Evolutionary conservation across 805 yeast genomes (phyloP).

Genomic region (Metschnikowia peoriensis): DNA sequence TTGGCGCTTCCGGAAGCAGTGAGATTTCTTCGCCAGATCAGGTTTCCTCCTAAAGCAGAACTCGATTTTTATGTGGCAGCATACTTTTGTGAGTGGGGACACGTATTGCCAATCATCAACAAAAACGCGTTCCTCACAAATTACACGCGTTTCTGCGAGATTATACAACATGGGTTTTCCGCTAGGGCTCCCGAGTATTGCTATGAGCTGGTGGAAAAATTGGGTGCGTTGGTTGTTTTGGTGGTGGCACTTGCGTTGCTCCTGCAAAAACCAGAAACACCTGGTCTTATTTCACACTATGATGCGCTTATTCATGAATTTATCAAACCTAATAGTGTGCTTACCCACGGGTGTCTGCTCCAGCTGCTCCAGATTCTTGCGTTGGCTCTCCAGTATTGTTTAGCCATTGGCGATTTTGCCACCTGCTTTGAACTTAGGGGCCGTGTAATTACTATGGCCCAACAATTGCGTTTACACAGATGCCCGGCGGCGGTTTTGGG

Average conservation of each 20-base stretch:
- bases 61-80: slow-evolving; percentile 66
- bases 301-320: slow-evolving; percentile 63
- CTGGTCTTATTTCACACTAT: slow-evolving; percentile 41
- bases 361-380: slow-evolving; percentile 69
- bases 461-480: slow-evolving; percentile 78
- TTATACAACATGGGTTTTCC: slow-evolving; percentile 41
- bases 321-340: slow-evolving; percentile 55
- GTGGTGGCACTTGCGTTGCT: slow-evolving; percentile 49
- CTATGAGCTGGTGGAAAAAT: slow-evolving; percentile 46
- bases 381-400: slow-evolving; percentile 66
- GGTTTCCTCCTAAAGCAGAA: slow-evolving; percentile 49
- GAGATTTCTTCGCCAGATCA: slow-evolving; percentile 38
- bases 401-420: slow-evolving; percentile 69
- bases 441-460: slow-evolving; percentile 75
- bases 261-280: slow-evolving; percentile 30
- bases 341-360: slow-evolving; percentile 57
- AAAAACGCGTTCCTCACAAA: slow-evolving; percentile 63
- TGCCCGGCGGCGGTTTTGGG: slow-evolving; percentile 86
- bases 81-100: slow-evolving; percentile 79
- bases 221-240: slow-evolving; percentile 53
- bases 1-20: slow-evolving; percentile 41
- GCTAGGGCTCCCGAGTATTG: slow-evolving; percentile 7
- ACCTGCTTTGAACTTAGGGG: slow-evolving; percentile 77
- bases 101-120: slow-evolving; percentile 66
- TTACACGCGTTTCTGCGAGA: slow-evolving; percentile 47